Percentiles rank a stretch among this genome's conserved stretches.
These are phyloP conservation scores for Trichoderma atroviride DNA, from an alignment of 2,329 filamentous ascomycete species.

Conservation along the genomic window DNA sequence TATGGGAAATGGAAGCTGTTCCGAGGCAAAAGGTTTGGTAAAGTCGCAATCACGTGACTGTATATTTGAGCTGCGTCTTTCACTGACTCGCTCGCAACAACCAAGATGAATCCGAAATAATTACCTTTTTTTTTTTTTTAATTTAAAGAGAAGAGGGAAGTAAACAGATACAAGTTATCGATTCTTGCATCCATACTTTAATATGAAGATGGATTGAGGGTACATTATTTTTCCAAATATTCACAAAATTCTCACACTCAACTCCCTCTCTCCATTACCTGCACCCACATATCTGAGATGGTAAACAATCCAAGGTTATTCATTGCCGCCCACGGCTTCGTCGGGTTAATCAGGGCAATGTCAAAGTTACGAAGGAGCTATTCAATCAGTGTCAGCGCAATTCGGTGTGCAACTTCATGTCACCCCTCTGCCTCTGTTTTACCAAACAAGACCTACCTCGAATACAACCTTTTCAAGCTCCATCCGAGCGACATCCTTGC, in stretches of 20 bases:
- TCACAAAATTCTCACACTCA: background rate
- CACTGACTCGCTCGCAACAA: background rate
- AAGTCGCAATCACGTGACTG: background rate
- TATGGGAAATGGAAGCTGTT: background rate
- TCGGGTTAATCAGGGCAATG: slow-evolving; percentile 34
- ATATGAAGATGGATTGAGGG: background rate
- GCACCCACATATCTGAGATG: slow-evolving; percentile 41
- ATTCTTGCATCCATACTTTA: background rate
- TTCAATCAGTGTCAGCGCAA: slow-evolving; percentile 26
- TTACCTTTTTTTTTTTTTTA: no score
- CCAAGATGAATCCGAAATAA: background rate
- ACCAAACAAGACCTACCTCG: slow-evolving; percentile 41
- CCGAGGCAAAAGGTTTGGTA: background rate
- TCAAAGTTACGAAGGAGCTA: slow-evolving; percentile 39
- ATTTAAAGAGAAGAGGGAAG: background rate
- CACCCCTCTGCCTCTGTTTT: background rate
- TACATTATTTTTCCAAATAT: background rate
- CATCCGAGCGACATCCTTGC: slow-evolving; percentile 43
- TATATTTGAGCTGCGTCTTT: background rate
- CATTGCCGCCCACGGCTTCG: slow-evolving; percentile 34
- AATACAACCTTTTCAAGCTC: slow-evolving; percentile 45
- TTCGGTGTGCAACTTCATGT: background rate
- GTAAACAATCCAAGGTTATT: slow-evolving; percentile 37
- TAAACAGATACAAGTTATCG: background rate
- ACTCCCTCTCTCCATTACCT: slow-evolving; percentile 32